These are phyloP conservation scores for Paradendryphiella salina DNA, from an alignment of 2,329 filamentous ascomycete species.

Conservation along the genomic window DNA sequence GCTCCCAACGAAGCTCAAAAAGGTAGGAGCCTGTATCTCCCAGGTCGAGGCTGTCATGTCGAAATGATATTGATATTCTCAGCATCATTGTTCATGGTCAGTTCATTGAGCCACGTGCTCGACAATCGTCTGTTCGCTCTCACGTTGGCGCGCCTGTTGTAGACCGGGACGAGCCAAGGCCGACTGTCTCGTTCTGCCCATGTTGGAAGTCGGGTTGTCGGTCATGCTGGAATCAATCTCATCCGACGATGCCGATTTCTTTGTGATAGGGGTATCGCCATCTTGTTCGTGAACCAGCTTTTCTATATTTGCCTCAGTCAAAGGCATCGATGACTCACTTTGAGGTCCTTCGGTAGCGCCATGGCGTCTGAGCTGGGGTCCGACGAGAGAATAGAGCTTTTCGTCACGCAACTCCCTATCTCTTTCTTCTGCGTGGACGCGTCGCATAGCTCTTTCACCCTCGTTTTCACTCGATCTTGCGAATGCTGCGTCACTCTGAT, in stretches of 20 bases:
- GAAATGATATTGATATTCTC: conserved; percentile 7
- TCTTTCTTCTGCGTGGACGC: conserved; percentile 59
- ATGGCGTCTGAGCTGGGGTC: conserved; percentile 38
- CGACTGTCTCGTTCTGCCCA: conserved; percentile 19
- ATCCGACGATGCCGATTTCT: conserved; percentile 17
- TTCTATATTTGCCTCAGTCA: conserved; percentile 46
- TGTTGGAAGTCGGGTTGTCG: conserved; percentile 21
- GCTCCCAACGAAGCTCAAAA: conserved; percentile 2
- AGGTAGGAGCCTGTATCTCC: conserved; percentile 6
- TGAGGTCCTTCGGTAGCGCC: conserved; percentile 24
- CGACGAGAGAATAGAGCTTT: conserved; percentile 56
- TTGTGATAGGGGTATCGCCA: conserved; percentile 17
- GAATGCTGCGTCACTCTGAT: conserved; percentile 45
- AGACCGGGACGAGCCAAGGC: conserved; percentile 25
- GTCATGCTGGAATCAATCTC: conserved; percentile 21
- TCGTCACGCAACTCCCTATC: conserved; percentile 59
- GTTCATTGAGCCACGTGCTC: conserved; percentile 14
- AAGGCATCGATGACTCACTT: conserved; percentile 32
- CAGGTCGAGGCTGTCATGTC: background rate
- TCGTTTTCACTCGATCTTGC: conserved; percentile 50
- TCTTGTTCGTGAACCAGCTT: conserved; percentile 39
- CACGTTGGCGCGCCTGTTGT: conserved; percentile 18
- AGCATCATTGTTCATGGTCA: background rate
- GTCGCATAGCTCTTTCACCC: conserved; percentile 51
- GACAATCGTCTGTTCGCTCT: conserved; percentile 37